Base-by-base conservation (phyloP, 2,329 filamentous ascomycete genomes). In the Ophiognomonia clavigignenti-juglandacearum region DNA sequence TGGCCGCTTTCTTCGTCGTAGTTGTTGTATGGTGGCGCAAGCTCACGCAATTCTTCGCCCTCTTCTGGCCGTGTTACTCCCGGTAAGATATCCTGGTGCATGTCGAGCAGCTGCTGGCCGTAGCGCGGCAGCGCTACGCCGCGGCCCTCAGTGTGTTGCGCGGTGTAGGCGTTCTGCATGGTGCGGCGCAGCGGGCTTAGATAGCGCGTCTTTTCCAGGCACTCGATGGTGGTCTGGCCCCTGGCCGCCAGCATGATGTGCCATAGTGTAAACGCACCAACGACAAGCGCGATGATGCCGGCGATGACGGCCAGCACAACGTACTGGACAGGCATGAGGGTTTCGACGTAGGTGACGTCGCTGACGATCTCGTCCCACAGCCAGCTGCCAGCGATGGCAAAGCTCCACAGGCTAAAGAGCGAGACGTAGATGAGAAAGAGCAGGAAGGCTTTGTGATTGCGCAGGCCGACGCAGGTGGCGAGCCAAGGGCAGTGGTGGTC, bases 401-500 rank as follows among this genome's bases (percentile, higher is more conserved):
- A 96, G 59, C 78, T 80, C 58, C 86, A 80, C 71, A 89, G 83
- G 69, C 87, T 91, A 69, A 96, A 96, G 2, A 96, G 53, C 4
- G 85, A 88, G 0, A 88, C 89, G 65, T 98, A 97, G 47, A 91
- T 78, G 22, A 98, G 74, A 64, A 97, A 98, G 3, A 97, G 77
- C 44, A 98, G 65, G 63, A 98, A 98, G 0, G 91, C 78, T 69
- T 98, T 98, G 75, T 96, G 95, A 68, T 98, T 98, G 61, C 82
- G 82, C 54, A 98, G 73, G 18, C 93, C 93, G 50, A 98, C 87
- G 66, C 93, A 98, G 4, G 89, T 96, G 23, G 93, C 92, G 41
- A 98, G 77, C 93, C 93, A 98, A 14, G 93, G 93, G 64, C 93
- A 98, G 70, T 98, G 93, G 66, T 98, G 93, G 64, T 98, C 93